phyloP scores from a whole-genome alignment of 2,329 filamentous ascomycete species.

The Neonectria hederae region DNA sequence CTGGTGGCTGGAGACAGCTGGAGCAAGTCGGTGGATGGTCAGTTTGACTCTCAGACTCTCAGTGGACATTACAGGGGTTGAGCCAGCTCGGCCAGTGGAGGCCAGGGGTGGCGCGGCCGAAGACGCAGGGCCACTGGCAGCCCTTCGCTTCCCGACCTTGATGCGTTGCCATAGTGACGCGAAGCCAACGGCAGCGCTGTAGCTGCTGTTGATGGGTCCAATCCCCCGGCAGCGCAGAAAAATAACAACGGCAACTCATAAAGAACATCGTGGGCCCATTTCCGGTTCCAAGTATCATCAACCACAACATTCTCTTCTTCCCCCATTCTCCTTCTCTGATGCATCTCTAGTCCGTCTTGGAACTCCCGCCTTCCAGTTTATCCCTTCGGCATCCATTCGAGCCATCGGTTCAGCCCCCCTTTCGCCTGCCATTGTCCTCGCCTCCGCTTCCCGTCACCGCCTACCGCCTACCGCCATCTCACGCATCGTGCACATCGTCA shows the following conservation, averaged over 20 bases:
- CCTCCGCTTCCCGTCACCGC: slow-evolving; percentile 33
- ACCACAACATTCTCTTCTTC: slow-evolving; percentile 36
- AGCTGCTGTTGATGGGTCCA: slow-evolving; percentile 31
- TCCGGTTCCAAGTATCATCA: slow-evolving; percentile 32
- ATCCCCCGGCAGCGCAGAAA: slow-evolving; percentile 28
- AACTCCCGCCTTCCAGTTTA: slow-evolving; percentile 23
- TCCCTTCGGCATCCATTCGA: slow-evolving; percentile 20
- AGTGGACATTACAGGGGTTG: not conserved
- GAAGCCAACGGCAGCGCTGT: slow-evolving; percentile 10
- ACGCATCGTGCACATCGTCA: slow-evolving; percentile 19
- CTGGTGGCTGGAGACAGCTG: slow-evolving; percentile 12
- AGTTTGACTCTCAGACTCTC: not conserved
- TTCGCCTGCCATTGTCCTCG: slow-evolving; percentile 26
- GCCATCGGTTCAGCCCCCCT: slow-evolving; percentile 23
- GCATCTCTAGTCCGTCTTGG: slow-evolving; percentile 32
- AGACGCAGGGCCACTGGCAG: not conserved
- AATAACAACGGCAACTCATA: slow-evolving; percentile 44
- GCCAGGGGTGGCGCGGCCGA: not conserved
- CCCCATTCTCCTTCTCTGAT: slow-evolving; percentile 28
- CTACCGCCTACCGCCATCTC: slow-evolving; percentile 28
- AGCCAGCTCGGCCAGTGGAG: not conserved
- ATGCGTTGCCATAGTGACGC: not conserved
- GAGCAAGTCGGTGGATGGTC: no score
- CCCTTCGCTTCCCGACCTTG: not conserved
- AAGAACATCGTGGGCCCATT: slow-evolving; percentile 46